Conservation (phyloP, 768 basidiomycete species). For the Leccinum subgranulosum region DNA sequence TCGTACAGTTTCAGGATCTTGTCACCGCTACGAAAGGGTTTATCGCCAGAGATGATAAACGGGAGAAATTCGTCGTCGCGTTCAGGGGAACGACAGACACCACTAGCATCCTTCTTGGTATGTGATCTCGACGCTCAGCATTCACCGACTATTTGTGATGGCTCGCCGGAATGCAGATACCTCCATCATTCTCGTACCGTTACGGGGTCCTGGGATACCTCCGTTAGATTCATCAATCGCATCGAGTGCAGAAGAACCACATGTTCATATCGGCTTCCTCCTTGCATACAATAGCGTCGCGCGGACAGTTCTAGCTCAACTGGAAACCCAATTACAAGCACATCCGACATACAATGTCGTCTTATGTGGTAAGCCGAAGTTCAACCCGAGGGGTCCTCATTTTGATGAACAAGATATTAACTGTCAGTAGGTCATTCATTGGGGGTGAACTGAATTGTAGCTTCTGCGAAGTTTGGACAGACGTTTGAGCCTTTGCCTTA, state of each 20-base stretch:
- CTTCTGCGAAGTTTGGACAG: neutral
- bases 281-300: constrained; percentile 36
- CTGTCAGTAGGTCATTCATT: constrained; percentile 37
- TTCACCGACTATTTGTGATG: neutral
- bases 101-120: constrained; percentile 18
- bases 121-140: neutral
- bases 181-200: constrained; percentile 16
- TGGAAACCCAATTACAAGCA: constrained; percentile 29
- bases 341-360: constrained; percentile 35
- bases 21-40: constrained; percentile 43
- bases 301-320: constrained; percentile 24
- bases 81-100: constrained; percentile 38
- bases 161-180: constrained; percentile 12
- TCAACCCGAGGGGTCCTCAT: neutral
- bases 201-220: constrained; percentile 28
- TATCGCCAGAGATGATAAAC: constrained; percentile 41
- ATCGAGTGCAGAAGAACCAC: constrained; percentile 12
- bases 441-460: constrained; percentile 26
- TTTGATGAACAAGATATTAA: constrained; percentile 1
- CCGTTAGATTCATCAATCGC: neutral
- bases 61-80: constrained; percentile 40
- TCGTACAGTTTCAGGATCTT: constrained; percentile 33
- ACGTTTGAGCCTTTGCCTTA: constrained; percentile 6
- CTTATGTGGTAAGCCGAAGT: constrained; percentile 28
- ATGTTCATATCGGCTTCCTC: constrained; percentile 37